Evolutionary conservation across 495 filamentous ascomycete species (phyloP), one percentile per base, ranked within the genome.

Genomic region (Massariosphaeria phaeospora): DNA sequence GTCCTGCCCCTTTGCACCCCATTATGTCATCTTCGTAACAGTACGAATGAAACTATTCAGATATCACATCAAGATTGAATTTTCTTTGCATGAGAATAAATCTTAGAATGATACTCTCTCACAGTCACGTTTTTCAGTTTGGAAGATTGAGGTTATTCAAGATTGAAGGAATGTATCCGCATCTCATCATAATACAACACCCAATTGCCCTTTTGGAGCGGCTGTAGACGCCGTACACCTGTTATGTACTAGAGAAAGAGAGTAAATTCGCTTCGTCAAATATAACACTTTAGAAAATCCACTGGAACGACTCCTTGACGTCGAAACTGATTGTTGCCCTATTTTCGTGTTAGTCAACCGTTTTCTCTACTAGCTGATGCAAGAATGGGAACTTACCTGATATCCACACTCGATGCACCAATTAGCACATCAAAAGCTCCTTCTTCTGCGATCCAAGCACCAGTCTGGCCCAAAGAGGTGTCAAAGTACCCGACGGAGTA

Each of bases 401-500:
- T 73, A 63, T 76, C 73, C 40, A 48, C 62, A 30, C 67, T 69
- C 7, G 61, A 66, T 29, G 79, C 73, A 9, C 80, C 82, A 52
- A 67, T 60, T 36, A 67, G 33, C 10, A 87, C 80, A 40, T 79
- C 70, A 65, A 89, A 95, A 13, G 56, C 66, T 0, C 88, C 89
- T 70, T 86, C 80, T 69, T 93, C 89, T 0, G 82, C 84, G 23
- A 88, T 79, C 88, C 89, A 95, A 26, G 76, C 78, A 26, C 54
- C 49, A 13, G 48, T 44, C 26, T 58, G 60, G 2, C 73, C 69
- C 11, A 83, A 68, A 27, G 78, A 73, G 55, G 86, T 84, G 57
- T 94, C 88, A 70, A 82, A 94, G 74, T 88, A 94, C 47, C 88
- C 87, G 1, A 85, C 82, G 0, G 87, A 80, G 64, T 86, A 85